Evolutionary conservation across 306 rosid genomes (phyloP).

Genomic region (Dicorynia guianensis): DNA sequence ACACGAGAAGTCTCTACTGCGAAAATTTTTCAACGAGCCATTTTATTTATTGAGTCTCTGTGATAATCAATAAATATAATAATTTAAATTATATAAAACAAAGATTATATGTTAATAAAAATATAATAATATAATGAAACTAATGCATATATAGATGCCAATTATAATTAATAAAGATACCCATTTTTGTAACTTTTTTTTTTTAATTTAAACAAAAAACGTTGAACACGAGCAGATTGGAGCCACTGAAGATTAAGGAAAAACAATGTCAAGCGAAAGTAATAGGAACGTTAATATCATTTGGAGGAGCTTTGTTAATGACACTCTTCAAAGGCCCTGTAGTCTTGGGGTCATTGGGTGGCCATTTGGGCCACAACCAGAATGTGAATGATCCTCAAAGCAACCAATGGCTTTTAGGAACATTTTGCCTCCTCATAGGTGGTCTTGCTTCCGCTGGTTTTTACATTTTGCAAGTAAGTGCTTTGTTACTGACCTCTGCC

Average conservation of each 20-base stretch:
- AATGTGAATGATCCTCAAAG: conserved; percentile 46
- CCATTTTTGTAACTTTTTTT: too few relatives aligned
- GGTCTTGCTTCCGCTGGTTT: conserved; percentile 72
- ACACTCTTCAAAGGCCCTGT: conserved; percentile 79
- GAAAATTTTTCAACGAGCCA: too few relatives aligned
- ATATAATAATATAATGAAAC: too few relatives aligned
- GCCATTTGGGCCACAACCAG: conserved; percentile 24
- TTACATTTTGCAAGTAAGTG: conserved; percentile 64
- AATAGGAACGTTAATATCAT: conserved; percentile 64
- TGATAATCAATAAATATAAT: too few relatives aligned
- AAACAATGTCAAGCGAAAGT: conserved; percentile 68
- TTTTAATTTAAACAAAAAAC: too few relatives aligned
- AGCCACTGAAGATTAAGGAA: conserved; percentile 57
- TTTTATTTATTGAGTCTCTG: too few relatives aligned
- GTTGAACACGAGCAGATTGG: conserved; percentile 45
- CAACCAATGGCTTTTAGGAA: conserved; percentile 58
- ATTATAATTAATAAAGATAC: too few relatives aligned
- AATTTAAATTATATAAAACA: too few relatives aligned
- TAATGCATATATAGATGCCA: too few relatives aligned
- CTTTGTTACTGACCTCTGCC: neutral
- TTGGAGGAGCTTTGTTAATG: conserved; percentile 82
- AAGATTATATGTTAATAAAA: too few relatives aligned
- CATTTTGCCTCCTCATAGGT: conserved; percentile 64
- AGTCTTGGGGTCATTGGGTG: conserved; percentile 32
- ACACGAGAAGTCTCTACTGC: too few relatives aligned